Percentiles rank a stretch among this genome's conserved stretches.
These are phyloP conservation scores for Phyllosticta citriasiana DNA, from an alignment of 2,329 filamentous ascomycete species.

Conservation along the genomic window DNA sequence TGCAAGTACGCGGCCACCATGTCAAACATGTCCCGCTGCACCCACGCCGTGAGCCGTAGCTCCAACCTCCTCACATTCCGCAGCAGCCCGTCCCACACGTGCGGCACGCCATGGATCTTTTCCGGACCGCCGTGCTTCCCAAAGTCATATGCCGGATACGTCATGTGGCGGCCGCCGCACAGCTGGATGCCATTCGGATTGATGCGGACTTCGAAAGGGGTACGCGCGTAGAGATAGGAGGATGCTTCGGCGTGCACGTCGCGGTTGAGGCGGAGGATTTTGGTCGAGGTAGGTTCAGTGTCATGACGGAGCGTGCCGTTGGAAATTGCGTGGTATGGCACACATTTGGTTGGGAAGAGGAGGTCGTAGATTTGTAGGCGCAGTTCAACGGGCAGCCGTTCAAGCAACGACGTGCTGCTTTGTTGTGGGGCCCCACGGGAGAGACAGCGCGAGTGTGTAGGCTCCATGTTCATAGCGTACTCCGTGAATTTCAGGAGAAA, in stretches of 20 bases:
- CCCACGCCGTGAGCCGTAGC: background rate
- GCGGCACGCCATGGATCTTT: background rate
- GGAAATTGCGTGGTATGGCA: background rate
- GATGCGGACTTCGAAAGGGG: background rate
- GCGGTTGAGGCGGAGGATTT: conserved; percentile 1
- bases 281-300: background rate
- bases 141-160: conserved; percentile 4
- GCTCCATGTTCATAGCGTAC: background rate
- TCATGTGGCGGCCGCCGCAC: background rate
- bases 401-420: background rate
- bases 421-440: background rate
- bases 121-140: conserved; percentile 6
- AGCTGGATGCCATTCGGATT: conserved; percentile 1
- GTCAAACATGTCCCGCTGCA: conserved; percentile 1
- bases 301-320: background rate
- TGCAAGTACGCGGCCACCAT: background rate
- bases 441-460: background rate
- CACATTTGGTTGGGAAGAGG: conserved; percentile 4
- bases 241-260: conserved; percentile 1
- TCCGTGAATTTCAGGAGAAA: background rate
- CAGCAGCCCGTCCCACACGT: background rate
- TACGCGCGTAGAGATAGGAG: background rate
- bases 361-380: conserved; percentile 9
- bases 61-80: background rate
- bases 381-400: conserved; percentile 5